Base-by-base conservation (phyloP, 768 basidiomycete species). In the Polyporus arcularius region DNA sequence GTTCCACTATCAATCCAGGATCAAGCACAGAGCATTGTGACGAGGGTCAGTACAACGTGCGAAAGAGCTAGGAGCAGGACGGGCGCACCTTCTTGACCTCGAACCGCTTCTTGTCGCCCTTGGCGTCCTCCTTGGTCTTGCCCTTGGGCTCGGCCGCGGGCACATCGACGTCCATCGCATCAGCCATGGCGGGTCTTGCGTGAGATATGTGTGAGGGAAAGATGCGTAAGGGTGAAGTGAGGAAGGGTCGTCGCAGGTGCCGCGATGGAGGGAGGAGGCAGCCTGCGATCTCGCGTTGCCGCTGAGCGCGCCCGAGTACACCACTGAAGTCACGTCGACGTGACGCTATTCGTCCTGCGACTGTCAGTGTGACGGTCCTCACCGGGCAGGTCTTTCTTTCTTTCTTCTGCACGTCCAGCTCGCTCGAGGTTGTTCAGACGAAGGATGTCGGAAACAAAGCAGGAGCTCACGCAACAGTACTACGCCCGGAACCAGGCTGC, bases 1-100 rank as follows among this genome's bases (percentile, higher is more conserved):
- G 70, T 98, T 98, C 97, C 97, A 99, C 97, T 99, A 63, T 46
- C 30, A 10, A 58, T 4, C n/a, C 45, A 16, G 7, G 15, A 14
- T 35, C 14, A 26, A 45, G 12, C 7, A 54, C 18, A 16, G 43
- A n/a, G 28, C 31, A 42, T 14, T 40, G 39, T 32, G 52, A 53
- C 21, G 49, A 42, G 0, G 9, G 40, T 15, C 3, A 41, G 43
- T 18, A 48, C 32, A 31, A 4, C 11, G 42, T 50, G 38, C 57
- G 12, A 8, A 18, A 52, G 38, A 35, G 52, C n/a, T 55, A 21
- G 12, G 31, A 21, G 14, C 9, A 14, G 30, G 42, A 16, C 11
- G 5, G 28, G 52, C 70, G 55, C 55, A 96, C 96, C 92, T 99
- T 98, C 84, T 99, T 99, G 65, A 99, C 97, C 75, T 98, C 96